A percentile compares a stretch with the other conserved stretches of the same genome.
Conservation (phyloP, 441 rosid genomes). For the Gossypium gossypioides region DNA sequence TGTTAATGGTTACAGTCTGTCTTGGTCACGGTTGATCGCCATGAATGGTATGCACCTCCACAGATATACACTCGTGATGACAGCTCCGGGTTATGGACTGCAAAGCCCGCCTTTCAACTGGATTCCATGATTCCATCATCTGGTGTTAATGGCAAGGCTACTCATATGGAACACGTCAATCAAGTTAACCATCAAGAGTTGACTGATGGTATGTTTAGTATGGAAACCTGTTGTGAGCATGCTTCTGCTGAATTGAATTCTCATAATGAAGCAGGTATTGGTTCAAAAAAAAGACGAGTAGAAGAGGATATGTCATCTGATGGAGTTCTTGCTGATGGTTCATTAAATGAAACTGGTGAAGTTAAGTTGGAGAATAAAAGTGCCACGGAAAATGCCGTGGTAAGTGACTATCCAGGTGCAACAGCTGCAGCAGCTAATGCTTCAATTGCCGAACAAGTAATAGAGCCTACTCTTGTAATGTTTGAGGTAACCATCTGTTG, state of each 20-base stretch:
- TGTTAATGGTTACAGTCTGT: conserved; percentile 58
- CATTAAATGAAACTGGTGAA: conserved; percentile 38
- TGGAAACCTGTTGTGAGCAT: conserved; percentile 50
- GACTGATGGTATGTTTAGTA: conserved; percentile 38
- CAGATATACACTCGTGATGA: conserved; percentile 86
- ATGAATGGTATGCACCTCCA: conserved; percentile 96
- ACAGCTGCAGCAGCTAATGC: conserved; percentile 47
- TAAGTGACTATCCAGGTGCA: conserved; percentile 42
- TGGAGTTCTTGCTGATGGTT: conserved; percentile 38
- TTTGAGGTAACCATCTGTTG: conserved; percentile 56
- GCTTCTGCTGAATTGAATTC: conserved; percentile 31
- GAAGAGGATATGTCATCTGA: conserved; percentile 41
- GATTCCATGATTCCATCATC: conserved; percentile 29
- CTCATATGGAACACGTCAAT: conserved; percentile 36
- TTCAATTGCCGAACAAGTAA: conserved; percentile 67
- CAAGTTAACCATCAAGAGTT: conserved; percentile 39
- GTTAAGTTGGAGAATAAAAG: conserved; percentile 39
- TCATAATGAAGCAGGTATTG: conserved; percentile 43
- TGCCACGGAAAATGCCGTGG: conserved; percentile 33
- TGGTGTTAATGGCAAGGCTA: conserved; percentile 32
- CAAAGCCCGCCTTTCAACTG: conserved; percentile 50
- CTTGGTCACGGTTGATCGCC: conserved; percentile 80
- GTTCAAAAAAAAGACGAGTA: conserved; percentile 55
- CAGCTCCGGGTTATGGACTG: conserved; percentile 75
- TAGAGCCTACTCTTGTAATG: conserved; percentile 94